These are phyloP conservation scores for Plasmodium berghei DNA, from an alignment of 169 alveolate genomes.

Conservation along the genomic window DNA sequence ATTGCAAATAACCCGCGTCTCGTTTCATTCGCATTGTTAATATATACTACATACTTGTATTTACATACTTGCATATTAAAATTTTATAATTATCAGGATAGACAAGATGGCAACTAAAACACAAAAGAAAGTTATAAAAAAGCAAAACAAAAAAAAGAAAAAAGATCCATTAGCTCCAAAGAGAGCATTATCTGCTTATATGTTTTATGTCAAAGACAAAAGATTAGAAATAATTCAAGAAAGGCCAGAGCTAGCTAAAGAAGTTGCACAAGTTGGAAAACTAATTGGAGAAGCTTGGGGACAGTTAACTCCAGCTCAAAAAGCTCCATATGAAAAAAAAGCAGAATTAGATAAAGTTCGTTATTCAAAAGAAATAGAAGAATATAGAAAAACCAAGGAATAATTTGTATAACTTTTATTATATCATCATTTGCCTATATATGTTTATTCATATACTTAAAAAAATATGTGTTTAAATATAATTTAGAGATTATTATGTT, in stretches of 20 bases:
- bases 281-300: conserved; percentile 94
- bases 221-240: conserved; percentile 87
- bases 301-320: conserved; percentile 87
- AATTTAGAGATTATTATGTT: conserved; percentile 9
- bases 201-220: conserved; percentile 91
- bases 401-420: conserved; percentile 7
- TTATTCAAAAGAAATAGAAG: conserved; percentile 90
- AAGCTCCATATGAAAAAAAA: conserved; percentile 91
- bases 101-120: conserved; percentile 81
- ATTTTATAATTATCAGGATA: not conserved
- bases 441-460: conserved; percentile 9
- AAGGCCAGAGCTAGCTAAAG: conserved; percentile 89
- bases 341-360: conserved; percentile 91
- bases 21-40: too few relatives aligned
- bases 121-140: conserved; percentile 74
- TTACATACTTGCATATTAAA: not conserved
- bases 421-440: not conserved
- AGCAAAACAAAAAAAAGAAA: conserved; percentile 80
- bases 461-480: conserved; percentile 7
- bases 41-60: not conserved
- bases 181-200: conserved; percentile 91
- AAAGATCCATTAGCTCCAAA: conserved; percentile 93
- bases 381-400: conserved; percentile 75
- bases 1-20: too few relatives aligned
- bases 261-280: conserved; percentile 92